These are phyloP conservation scores for Neopestalotiopsis sp. DNA, from an alignment of 2,329 filamentous ascomycete genomes.

Conservation along the genomic window DNA sequence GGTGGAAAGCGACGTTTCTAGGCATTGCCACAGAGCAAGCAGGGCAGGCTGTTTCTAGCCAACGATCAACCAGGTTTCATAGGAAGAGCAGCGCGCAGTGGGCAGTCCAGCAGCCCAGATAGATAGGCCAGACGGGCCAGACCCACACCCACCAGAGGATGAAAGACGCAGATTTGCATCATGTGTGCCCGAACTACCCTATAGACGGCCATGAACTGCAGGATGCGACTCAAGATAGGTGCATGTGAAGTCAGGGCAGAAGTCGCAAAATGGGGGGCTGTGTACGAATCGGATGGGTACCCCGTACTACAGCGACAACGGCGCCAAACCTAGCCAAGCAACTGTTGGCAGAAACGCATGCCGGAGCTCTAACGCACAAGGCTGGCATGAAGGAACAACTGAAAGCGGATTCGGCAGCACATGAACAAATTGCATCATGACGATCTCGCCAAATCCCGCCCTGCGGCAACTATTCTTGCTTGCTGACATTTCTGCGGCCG, in stretches of 20 bases:
- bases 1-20: background rate
- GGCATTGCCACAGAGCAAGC: slow-evolving; percentile 1
- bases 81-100: background rate
- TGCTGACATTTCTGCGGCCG: background rate
- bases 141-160: slow-evolving; percentile 9
- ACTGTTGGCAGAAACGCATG: slow-evolving; percentile 17
- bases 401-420: slow-evolving; percentile 16
- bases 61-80: slow-evolving; percentile 3
- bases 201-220: slow-evolving; percentile 20
- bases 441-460: slow-evolving; percentile 22
- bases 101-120: background rate
- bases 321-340: slow-evolving; percentile 25
- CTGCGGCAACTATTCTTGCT: background rate
- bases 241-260: slow-evolving; percentile 21
- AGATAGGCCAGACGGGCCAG: background rate
- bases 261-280: slow-evolving; percentile 15
- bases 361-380: slow-evolving; percentile 5
- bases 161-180: slow-evolving; percentile 2
- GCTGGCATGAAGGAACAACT: background rate
- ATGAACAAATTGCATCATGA: slow-evolving; percentile 18
- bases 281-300: slow-evolving; percentile 23
- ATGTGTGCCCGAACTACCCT: slow-evolving; percentile 3
- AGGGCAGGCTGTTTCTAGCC: background rate
- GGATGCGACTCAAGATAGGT: slow-evolving; percentile 25
- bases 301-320: slow-evolving; percentile 16